Evolutionary conservation across 129 eudicot species (phyloP), one percentile per base, ranked within the genome.

Genomic region (Chrysanthemum seticuspe): DNA sequence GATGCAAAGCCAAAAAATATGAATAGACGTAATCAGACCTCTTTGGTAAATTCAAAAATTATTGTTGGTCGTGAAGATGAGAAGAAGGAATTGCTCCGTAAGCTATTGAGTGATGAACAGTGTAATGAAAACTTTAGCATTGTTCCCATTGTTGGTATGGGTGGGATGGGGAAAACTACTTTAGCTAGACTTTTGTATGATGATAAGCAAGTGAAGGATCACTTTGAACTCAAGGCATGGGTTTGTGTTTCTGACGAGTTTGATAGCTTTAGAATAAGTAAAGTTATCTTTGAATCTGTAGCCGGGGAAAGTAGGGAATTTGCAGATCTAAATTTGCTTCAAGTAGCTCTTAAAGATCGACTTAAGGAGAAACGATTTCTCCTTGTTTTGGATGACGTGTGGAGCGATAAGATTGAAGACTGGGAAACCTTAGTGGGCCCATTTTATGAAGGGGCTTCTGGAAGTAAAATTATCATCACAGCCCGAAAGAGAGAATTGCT

Each of bases 401-500:
- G 13, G 70, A 65, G 9, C 44, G 70, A 51, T 49, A 65, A 65
- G 44, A 10, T 9, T 25, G 9, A 14, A 51, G 3, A 2, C 7
- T 34, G 44, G 44, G 44, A 34, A 34, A 34, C 44, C 44, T 34
- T 34, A 5, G 44, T 34, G 44, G 2, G 51, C 1, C 70, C 53
- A 36, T 34, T 40, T 65, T 65, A 13, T 13, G 49, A 52, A 65
- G 19, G 70, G 18, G 70, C 70, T 31, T 7, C 53, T 0, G 51
- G 70, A 65, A 65, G 70, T 40, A 65, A 65, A 36, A 18, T 65
- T 15, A 65, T 65, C 6, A 65, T 65, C 7, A 65, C 70, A 13
- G 40, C 70, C 8, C 13, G 70, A 25, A 65, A 65, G 53, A 2
- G 0, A 19, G 4, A 9, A 0, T 55, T 55, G 18, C 19, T 55